These are phyloP conservation scores for Pythium coloratum DNA, from an alignment of 352 stramenopile species.

Conservation along the genomic window DNA sequence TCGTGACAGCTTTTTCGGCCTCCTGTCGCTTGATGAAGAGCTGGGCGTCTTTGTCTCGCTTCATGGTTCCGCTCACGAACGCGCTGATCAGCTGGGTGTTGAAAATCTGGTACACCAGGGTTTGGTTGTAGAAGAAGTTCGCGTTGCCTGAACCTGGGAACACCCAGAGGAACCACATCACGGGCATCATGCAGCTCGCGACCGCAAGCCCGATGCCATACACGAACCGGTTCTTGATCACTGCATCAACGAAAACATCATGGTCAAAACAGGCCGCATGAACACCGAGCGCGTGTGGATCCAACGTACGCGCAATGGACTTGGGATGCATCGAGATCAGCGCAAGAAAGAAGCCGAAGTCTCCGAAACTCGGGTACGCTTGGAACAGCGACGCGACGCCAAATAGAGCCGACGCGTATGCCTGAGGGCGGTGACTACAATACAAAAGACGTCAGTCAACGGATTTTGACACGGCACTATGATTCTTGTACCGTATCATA, in stretches of 20 bases:
- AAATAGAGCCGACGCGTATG: constrained; percentile 61
- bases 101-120: constrained; percentile 86
- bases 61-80: constrained; percentile 80
- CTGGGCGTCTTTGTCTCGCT: constrained; percentile 79
- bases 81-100: constrained; percentile 72
- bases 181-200: constrained; percentile 71
- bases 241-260: constrained; percentile 26
- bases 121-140: constrained; percentile 92
- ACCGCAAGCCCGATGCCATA: constrained; percentile 68
- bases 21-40: constrained; percentile 40
- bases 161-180: constrained; percentile 89
- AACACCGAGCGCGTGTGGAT: neutral
- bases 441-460: constrained; percentile 3
- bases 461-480: neutral
- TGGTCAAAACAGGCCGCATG: neutral
- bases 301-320: constrained; percentile 66
- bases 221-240: constrained; percentile 76
- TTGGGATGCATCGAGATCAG: constrained; percentile 72
- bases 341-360: constrained; percentile 80
- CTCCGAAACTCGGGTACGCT: constrained; percentile 72
- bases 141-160: constrained; percentile 83
- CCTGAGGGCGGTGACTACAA: constrained; percentile 64
- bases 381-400: constrained; percentile 82
- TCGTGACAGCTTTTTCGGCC: neutral
- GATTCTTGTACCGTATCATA: constrained; percentile 19